These are phyloP conservation scores for Acidomyces sp. DNA, from an alignment of 495 filamentous ascomycete genomes.

Conservation along the genomic window DNA sequence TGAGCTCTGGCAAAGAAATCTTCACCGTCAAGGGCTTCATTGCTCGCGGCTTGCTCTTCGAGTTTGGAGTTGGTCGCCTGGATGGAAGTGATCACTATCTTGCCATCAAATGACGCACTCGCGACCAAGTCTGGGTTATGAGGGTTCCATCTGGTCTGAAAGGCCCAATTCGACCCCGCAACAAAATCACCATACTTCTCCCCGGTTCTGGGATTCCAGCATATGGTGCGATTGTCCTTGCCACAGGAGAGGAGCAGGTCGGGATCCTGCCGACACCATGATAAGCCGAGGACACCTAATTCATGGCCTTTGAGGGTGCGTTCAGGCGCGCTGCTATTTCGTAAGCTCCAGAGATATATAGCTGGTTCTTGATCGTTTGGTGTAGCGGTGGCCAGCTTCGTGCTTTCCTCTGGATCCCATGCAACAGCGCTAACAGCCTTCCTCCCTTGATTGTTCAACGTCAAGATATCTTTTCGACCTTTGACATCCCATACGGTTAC, in stretches of 20 bases:
- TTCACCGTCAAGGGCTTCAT: constrained; percentile 69
- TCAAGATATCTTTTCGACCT: constrained; percentile 89
- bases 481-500: constrained; percentile 98
- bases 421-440: constrained; percentile 91
- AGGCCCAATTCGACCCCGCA: constrained; percentile 96
- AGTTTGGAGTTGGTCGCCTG: constrained; percentile 62
- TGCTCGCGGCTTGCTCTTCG: constrained; percentile 40
- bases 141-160: constrained; percentile 89
- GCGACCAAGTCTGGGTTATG: constrained; percentile 81
- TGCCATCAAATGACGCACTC: constrained; percentile 92
- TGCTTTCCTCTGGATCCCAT: constrained; percentile 90
- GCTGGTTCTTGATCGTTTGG: constrained; percentile 79
- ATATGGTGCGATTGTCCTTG: constrained; percentile 89
- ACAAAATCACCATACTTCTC: constrained; percentile 82
- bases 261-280: constrained; percentile 88
- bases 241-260: constrained; percentile 87
- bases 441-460: constrained; percentile 79
- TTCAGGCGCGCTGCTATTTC: constrained; percentile 93
- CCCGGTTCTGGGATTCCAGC: constrained; percentile 92
- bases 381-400: constrained; percentile 85
- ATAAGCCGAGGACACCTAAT: constrained; percentile 81
- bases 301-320: constrained; percentile 79
- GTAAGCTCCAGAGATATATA: constrained; percentile 85
- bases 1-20: constrained; percentile 95
- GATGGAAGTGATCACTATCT: constrained; percentile 79